These are phyloP conservation scores for Phascolomyces articulosus DNA, from an alignment of 371 early-diverging fungal species.

Conservation along the genomic window DNA sequence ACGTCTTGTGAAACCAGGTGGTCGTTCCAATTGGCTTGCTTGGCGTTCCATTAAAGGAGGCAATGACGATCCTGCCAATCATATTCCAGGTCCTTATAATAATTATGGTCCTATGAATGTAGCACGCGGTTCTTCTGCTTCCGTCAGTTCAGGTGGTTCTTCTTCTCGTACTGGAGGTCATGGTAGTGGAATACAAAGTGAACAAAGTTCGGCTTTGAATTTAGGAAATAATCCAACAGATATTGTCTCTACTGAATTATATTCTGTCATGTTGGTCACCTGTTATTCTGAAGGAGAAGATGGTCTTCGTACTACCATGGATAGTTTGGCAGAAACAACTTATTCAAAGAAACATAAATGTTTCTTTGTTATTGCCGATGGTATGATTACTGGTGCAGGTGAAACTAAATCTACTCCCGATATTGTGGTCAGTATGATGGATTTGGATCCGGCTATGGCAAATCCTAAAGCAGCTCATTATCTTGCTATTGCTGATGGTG, in stretches of 20 bases:
- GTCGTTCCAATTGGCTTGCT: conserved; percentile 50
- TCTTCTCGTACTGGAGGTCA: conserved; percentile 31
- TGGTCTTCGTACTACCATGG: conserved; percentile 79
- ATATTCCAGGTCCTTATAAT: conserved; percentile 48
- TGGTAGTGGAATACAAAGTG: no score
- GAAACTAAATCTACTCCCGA: conserved; percentile 69
- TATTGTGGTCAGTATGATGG: conserved; percentile 73
- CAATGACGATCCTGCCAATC: conserved; percentile 52
- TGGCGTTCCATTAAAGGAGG: conserved; percentile 56
- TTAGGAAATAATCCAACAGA: conserved; percentile 29
- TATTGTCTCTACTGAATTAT: conserved; percentile 50
- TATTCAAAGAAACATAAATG: conserved; percentile 60
- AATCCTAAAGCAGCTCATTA: conserved; percentile 73
- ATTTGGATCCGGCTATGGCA: conserved; percentile 58
- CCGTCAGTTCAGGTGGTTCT: conserved; percentile 22
- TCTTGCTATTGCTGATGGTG: conserved; percentile 90
- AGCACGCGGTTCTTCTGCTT: conserved; percentile 19
- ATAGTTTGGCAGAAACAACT: conserved; percentile 78
- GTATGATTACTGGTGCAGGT: conserved; percentile 54
- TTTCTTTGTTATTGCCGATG: conserved; percentile 52
- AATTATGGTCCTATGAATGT: conserved; percentile 36
- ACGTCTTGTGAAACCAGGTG: conserved; percentile 49
- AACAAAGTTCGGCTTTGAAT: conserved; percentile 22
- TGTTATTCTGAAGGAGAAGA: conserved; percentile 83
- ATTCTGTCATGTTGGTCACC: conserved; percentile 66